Conservation (phyloP, 2,329 filamentous ascomycete species). For the Nothopassalora personata region DNA sequence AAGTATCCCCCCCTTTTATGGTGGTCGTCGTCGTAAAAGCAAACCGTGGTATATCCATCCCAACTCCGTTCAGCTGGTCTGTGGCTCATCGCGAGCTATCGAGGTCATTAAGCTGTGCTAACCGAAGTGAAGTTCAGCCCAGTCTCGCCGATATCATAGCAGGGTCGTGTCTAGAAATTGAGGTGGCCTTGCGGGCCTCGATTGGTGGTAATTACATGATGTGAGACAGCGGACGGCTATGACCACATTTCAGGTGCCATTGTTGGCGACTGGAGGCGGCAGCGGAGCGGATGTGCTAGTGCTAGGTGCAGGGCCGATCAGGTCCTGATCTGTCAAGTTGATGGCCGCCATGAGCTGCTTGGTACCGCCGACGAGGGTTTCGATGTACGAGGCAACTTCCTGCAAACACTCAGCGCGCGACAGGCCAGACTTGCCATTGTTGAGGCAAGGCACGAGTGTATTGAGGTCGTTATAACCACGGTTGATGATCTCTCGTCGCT, state of each 20-base stretch:
- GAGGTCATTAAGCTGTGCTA: neutral
- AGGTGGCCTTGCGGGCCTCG: neutral
- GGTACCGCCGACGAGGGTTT: constrained; percentile 66
- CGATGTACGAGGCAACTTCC: constrained; percentile 73
- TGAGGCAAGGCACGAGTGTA: constrained; percentile 68
- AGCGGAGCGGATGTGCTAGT: neutral
- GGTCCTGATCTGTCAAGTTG: neutral
- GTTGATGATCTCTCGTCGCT: constrained; percentile 74
- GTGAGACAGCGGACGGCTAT: neutral
- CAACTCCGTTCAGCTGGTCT: constrained; percentile 3
- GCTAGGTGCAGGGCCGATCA: neutral
- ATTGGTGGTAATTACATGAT: neutral
- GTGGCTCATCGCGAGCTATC: neutral
- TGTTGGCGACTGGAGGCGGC: neutral
- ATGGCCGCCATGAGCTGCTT: constrained; percentile 10
- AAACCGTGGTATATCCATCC: constrained; percentile 12
- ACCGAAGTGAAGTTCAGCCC: neutral
- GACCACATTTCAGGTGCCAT: neutral
- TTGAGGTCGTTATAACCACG: constrained; percentile 77
- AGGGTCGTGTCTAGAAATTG: neutral
- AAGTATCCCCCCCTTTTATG: neutral
- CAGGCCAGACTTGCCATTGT: constrained; percentile 57
- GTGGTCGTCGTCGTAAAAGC: neutral
- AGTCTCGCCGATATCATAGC: neutral
- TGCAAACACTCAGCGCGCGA: constrained; percentile 77